These are phyloP conservation scores for Hansenula sp. DNA, from an alignment of 1,139 yeast species.

Conservation along the genomic window DNA sequence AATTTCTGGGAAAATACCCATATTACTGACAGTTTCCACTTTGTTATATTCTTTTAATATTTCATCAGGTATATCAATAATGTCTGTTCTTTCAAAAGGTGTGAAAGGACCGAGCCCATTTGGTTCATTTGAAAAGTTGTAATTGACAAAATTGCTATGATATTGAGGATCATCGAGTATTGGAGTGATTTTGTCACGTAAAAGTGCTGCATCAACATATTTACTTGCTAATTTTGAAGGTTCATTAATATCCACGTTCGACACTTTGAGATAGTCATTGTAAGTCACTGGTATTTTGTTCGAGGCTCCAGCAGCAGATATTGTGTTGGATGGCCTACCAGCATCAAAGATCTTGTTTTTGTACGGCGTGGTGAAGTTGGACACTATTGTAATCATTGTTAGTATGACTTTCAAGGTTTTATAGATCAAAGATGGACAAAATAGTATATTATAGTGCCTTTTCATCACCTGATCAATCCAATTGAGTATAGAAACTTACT, in stretches of 20 bases:
- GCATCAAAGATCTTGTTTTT: constrained; percentile 16
- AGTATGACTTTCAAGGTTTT: too few relatives aligned
- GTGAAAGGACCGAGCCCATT: constrained; percentile 47
- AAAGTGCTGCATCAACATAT: constrained; percentile 33
- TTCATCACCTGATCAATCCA: not conserved
- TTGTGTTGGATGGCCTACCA: not conserved
- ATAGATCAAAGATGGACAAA: too few relatives aligned
- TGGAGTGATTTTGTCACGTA: constrained; percentile 34
- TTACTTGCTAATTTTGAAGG: constrained; percentile 35
- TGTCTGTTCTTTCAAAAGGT: constrained; percentile 72
- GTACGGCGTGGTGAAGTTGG: constrained; percentile 20
- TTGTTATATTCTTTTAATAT: constrained; percentile 68
- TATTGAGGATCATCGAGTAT: constrained; percentile 34
- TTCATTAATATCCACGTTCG: constrained; percentile 16
- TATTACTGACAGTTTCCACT: constrained; percentile 63
- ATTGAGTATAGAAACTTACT: not conserved
- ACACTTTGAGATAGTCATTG: constrained; percentile 17
- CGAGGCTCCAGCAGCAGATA: constrained; percentile 6
- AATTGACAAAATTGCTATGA: constrained; percentile 37
- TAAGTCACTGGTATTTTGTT: constrained; percentile 9
- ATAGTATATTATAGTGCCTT: too few relatives aligned
- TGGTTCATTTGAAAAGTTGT: constrained; percentile 31
- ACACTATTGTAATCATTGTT: constrained; percentile 9
- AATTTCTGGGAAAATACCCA: constrained; percentile 82
- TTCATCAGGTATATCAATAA: constrained; percentile 75